Evolutionary conservation across 2,329 filamentous ascomycete species (phyloP), one percentile per base, ranked within the genome.

Genomic region (Aspergillus alliaceus): DNA sequence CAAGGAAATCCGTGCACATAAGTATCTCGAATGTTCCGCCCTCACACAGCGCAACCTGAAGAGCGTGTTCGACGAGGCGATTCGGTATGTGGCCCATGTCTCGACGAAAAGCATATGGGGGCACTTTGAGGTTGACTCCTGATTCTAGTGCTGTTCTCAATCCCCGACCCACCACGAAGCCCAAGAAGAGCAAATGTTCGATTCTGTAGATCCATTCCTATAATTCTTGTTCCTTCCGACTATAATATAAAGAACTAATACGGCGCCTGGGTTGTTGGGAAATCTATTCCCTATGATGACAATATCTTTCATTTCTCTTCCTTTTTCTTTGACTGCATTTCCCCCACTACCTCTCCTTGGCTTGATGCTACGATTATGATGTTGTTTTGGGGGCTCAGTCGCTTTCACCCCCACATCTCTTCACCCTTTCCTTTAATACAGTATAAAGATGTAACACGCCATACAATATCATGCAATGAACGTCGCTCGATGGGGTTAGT

Each of bases 1-100:
- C 61, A 96, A 96, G 80, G 93, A 97, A 70, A 97, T 99, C 78
- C 89, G 87, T 73, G 93, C 95, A 46, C 90, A 95, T 79, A 98
- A 97, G 80, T 99, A 99, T 79, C 84, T 98, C 40, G 95, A 99
- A 79, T 99, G 95, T 80, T 98, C 95, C 52, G 95, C 95, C 48
- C 82, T 99, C 66, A 99, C 95, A 35, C 95, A 98, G 82, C 84
- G 93, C 71, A 97, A 97, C 77, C 79, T 99, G 68, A 99, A 99
- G 87, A 96, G 91, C 70, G 95, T 99, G 49, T 99, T 99, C 73
- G 95, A 99, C 72, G 93, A 97, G 79, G 95, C 95, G 32, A 99
- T 99, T 73, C 89, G 95, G 95, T 98, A 80, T 68, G 88, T 79
- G 20, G 18, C 20, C n/a, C 29, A 48, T 20, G 29, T 2, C 15